A percentile compares a stretch with the other conserved stretches of the same genome.
Evolutionary conservation across 2,329 filamentous ascomycete species (phyloP).

Genomic region (Aspergillus sclerotialis): DNA sequence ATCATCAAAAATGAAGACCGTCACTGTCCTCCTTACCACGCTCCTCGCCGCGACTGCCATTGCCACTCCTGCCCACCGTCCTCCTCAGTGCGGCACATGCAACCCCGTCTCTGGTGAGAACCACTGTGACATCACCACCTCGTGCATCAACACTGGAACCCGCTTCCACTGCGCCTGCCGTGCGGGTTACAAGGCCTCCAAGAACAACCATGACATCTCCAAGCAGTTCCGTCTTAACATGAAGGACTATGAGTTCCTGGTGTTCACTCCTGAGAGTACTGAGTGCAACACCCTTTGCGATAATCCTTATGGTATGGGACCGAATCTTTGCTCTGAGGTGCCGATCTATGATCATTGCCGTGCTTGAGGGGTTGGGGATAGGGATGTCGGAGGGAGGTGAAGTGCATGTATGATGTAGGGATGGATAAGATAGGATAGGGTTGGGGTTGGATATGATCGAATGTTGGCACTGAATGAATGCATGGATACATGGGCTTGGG

Average conservation of each 20-base stretch:
- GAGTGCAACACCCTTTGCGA: slow-evolving; percentile 31
- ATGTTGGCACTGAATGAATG: too few relatives aligned
- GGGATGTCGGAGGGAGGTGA: too few relatives aligned
- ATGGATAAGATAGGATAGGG: neutral
- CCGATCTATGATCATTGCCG: slow-evolving; percentile 20
- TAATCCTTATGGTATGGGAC: slow-evolving; percentile 21
- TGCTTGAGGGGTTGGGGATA: too few relatives aligned
- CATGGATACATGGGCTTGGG: too few relatives aligned
- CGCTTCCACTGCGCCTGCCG: slow-evolving; percentile 37
- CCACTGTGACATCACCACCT: slow-evolving; percentile 36
- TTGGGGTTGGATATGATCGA: too few relatives aligned
- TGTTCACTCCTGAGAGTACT: slow-evolving; percentile 30
- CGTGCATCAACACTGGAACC: slow-evolving; percentile 37
- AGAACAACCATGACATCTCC: slow-evolving; percentile 19
- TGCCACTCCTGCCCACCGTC: slow-evolving; percentile 12
- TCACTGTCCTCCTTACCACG: slow-evolving; percentile 16
- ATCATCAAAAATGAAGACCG: slow-evolving; percentile 21
- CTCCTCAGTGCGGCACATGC: slow-evolving; percentile 29
- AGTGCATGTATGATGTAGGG: too few relatives aligned
- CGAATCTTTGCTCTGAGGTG: slow-evolving; percentile 31
- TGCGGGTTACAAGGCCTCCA: slow-evolving; percentile 33
- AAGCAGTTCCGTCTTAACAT: slow-evolving; percentile 33
- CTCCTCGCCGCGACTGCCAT: slow-evolving; percentile 18
- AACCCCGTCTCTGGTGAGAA: slow-evolving; percentile 35
- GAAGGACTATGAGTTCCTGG: slow-evolving; percentile 33